phyloP scores from a whole-genome alignment of 2,329 filamentous ascomycete species.

The Rhinocladiella similis region DNA sequence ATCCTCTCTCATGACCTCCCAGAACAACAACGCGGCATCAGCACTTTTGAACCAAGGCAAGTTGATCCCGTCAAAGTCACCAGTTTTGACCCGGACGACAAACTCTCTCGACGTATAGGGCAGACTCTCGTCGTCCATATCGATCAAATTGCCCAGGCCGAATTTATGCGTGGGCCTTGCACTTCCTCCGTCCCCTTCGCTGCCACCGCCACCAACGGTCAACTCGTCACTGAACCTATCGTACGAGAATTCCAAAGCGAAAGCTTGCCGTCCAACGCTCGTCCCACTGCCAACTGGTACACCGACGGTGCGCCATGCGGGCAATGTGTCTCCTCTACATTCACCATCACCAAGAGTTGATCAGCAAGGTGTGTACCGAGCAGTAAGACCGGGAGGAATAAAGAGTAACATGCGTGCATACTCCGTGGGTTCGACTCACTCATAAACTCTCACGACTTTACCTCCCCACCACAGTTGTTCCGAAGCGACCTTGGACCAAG shows the following conservation, averaged over 20 bases:
- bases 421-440: no score
- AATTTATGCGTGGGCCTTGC: neutral
- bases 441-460: conserved; percentile 2
- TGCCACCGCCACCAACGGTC: conserved; percentile 1
- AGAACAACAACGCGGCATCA: conserved; percentile 15
- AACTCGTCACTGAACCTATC: neutral
- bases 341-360: no score
- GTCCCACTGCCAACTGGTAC: no score
- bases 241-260: no score
- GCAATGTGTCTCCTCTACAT: no score
- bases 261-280: no score
- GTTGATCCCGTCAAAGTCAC: conserved; percentile 13
- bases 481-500: conserved; percentile 3
- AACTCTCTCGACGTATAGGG: conserved; percentile 1
- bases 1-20: conserved; percentile 6
- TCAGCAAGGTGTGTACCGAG: no score
- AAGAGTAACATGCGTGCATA: no score
- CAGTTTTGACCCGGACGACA: conserved; percentile 7
- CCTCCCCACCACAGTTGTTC: neutral
- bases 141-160: neutral
- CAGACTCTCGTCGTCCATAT: neutral
- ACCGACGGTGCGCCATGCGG: no score
- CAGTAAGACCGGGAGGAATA: no score
- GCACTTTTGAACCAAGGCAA: conserved; percentile 14
- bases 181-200: neutral